Evolutionary conservation across 1,139 yeast genomes (phyloP).

Genomic region (Pichia kudriavzevii): DNA sequence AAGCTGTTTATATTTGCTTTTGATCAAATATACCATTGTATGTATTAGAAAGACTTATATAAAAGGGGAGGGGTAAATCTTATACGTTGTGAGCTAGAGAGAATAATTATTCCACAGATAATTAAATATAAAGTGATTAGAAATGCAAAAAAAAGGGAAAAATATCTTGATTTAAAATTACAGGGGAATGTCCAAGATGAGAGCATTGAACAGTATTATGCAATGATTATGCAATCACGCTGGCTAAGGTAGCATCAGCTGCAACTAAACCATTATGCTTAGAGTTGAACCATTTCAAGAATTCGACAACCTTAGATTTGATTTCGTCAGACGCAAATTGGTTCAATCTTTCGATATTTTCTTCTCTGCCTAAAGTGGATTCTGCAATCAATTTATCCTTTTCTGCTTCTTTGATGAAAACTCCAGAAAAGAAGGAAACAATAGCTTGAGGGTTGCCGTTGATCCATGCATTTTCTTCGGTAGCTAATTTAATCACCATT

Average conservation of each 20-base stretch:
- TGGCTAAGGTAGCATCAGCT: conserved; percentile 46
- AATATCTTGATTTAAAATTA: conserved; percentile 3
- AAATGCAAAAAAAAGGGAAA: no score
- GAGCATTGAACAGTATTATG: no score
- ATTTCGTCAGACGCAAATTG: conserved; percentile 69
- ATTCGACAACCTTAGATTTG: conserved; percentile 53
- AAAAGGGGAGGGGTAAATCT: no score
- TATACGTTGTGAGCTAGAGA: no score
- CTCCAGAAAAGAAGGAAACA: conserved; percentile 59
- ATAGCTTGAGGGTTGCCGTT: conserved; percentile 54
- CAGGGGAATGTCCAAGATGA: no score
- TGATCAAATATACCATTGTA: no score
- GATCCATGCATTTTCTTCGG: conserved; percentile 47
- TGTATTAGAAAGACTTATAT: no score
- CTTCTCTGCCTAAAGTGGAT: conserved; percentile 78
- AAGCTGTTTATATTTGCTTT: no score
- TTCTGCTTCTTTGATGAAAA: conserved; percentile 68
- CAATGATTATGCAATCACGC: conserved; percentile 43
- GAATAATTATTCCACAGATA: no score
- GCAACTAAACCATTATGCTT: conserved; percentile 57
- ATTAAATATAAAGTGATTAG: no score
- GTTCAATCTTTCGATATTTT: conserved; percentile 65
- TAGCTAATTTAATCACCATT: conserved; percentile 52
- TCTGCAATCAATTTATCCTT: conserved; percentile 61
- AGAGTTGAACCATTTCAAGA: conserved; percentile 66